Evolutionary conservation across 2,329 filamentous ascomycete species (phyloP).

Genomic region (Hirsutella minnesotensis): DNA sequence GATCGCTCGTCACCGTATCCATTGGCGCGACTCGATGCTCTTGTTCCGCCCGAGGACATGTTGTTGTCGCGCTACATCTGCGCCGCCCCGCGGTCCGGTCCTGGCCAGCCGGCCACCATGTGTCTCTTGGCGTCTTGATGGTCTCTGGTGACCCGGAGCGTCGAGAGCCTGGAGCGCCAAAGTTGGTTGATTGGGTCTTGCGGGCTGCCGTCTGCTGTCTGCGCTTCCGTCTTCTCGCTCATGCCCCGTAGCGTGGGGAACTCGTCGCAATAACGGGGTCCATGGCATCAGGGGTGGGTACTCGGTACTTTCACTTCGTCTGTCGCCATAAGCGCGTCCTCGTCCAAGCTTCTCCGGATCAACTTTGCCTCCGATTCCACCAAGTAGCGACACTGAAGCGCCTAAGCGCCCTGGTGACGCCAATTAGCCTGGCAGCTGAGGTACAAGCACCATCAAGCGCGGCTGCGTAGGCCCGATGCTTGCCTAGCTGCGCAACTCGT

Average conservation of each 20-base stretch:
- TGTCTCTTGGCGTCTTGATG: background rate
- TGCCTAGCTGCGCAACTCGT: conserved; percentile 10
- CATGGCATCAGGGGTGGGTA: no score
- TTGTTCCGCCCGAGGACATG: conserved; percentile 29
- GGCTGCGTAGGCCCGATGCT: conserved; percentile 26
- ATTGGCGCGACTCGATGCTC: conserved; percentile 33
- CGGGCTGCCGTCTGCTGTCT: no score
- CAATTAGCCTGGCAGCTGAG: no score
- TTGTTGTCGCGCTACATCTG: conserved; percentile 25
- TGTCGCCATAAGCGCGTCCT: no score
- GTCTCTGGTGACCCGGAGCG: no score
- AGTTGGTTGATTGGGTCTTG: no score
- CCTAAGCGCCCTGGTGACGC: no score
- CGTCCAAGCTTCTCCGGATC: background rate
- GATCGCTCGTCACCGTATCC: conserved; percentile 25
- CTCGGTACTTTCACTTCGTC: no score
- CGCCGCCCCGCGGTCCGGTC: conserved; percentile 4
- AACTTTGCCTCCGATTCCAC: background rate
- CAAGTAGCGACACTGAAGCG: background rate
- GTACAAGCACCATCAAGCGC: background rate
- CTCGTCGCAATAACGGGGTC: no score
- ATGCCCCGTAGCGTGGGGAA: no score
- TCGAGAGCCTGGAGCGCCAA: no score
- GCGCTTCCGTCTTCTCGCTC: no score
- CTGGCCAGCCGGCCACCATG: background rate